Evolutionary conservation across 139 green algal genomes (phyloP), one percentile per base, ranked within the genome.

Genomic region (Volvox africanus): DNA sequence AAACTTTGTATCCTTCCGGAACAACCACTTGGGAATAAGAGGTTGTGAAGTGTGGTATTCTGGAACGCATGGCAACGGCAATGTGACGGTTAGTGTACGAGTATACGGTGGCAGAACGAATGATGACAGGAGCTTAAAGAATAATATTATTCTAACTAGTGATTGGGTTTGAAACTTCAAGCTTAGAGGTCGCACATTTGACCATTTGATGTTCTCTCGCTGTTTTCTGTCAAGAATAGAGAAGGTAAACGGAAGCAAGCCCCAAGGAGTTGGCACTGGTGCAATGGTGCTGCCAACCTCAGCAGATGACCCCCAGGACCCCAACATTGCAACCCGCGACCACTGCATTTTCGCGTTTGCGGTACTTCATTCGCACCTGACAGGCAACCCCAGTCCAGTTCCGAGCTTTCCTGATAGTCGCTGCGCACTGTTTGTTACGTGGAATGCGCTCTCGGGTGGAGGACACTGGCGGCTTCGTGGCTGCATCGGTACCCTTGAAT

Each of bases 401-500:
- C 82, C 95, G 0, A 67, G 68, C n/a, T 97, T 97, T 84, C 90
- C 89, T 12, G 92, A 97, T 20, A 88, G 36, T 0, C 50, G 88
- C 33, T 97, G 86, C 30, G 95, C 96, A 0, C 68, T 98, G 9
- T 98, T 98, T 87, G 96, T 98, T 13, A 98, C 95, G 0, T 98
- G 96, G 96, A 97, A 96, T 86, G 98, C 97, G 61, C 44, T 44
- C 3, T 37, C 30, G 5, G 22, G 84, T 14, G 69, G 28, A 14
- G 68, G 35, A 21, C 36, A 61, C 61, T 75, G 61, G 33, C 91
- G 92, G 24, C 87, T 98, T 76, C 94, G 97, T 3, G 97, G 97
- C 32, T 99, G 97, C 91, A 98, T 99, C 30, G 97, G 97, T 18
- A 98, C 95, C 1, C 87, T 99, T 35, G 94, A 97, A 87, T 92